A percentile compares a stretch with the other conserved stretches of the same genome.
Evolutionary conservation across 257 asterid species (phyloP).

Genomic region (Phtheirospermum japonicum): DNA sequence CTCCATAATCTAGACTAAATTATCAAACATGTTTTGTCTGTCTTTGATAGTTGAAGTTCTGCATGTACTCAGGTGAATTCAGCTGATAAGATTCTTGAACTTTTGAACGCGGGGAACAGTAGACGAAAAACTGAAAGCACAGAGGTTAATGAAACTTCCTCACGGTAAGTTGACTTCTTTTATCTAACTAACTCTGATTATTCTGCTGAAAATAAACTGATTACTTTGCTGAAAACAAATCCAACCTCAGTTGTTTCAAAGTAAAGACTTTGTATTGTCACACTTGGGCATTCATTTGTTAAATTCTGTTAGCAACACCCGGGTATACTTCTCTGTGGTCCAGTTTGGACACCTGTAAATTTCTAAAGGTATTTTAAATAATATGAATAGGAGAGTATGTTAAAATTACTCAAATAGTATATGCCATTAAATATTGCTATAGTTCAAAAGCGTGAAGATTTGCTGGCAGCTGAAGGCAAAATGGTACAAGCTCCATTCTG

Average conservation of each 20-base stretch:
- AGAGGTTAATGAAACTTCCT: slow-evolving; percentile 85
- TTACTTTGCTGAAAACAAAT: background rate
- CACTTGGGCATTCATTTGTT: slow-evolving; percentile 15
- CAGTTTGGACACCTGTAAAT: background rate
- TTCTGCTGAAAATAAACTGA: background rate
- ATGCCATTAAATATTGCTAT: slow-evolving; percentile 6
- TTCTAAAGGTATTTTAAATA: background rate
- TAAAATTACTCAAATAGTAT: slow-evolving; percentile 17
- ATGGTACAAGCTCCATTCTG: slow-evolving; percentile 13
- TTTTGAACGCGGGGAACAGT: slow-evolving; percentile 85
- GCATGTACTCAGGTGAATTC: slow-evolving; percentile 70
- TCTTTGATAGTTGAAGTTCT: slow-evolving; percentile 23
- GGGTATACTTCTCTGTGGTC: slow-evolving; percentile 13
- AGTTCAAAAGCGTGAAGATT: slow-evolving; percentile 1
- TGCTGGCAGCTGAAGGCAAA: slow-evolving; percentile 11
- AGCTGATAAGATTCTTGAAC: slow-evolving; percentile 91
- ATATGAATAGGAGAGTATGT: slow-evolving; percentile 1
- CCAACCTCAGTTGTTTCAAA: too few relatives aligned
- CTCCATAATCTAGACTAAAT: slow-evolving; percentile 16
- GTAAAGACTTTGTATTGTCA: background rate
- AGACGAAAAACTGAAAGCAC: slow-evolving; percentile 95
- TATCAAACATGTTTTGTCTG: slow-evolving; percentile 19
- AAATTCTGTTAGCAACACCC: slow-evolving; percentile 1
- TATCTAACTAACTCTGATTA: background rate
- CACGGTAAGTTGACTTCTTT: slow-evolving; percentile 64